Evolutionary conservation across 805 yeast genomes (phyloP), one percentile per base, ranked within the genome.

Genomic region (Barnettozyma vustinii): DNA sequence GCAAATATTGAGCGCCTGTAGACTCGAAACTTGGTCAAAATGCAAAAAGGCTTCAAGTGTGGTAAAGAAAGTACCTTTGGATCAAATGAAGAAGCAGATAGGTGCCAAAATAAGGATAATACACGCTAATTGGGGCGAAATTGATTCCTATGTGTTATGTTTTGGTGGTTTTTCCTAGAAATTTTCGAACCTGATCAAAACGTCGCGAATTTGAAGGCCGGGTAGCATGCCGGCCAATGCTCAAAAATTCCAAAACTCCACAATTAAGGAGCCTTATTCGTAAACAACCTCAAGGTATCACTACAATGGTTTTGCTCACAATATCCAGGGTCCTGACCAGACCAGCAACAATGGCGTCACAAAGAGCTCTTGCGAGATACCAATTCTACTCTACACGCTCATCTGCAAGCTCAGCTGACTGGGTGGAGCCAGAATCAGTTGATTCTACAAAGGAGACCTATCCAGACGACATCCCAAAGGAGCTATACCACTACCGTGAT

Each of bases 401-500:
- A 4, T 23, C 42, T 13, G 7, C 42, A 18, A 36, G 23, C 27
- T 39, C 42, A 5, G 3, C 15, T 9, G 35, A 26, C 21, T 43
- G 41, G 41, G 37, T 37, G 12, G 50, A 47, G 16, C 47, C 46
- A 10, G 41, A 44, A 19, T 43, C 47, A 1, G 26, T 37, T 9
- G 50, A 47, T 37, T 36, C 50, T 2, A 21, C 41, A 20, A 25
- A 41, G 6, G 49, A 48, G 16, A 47, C 48, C 55, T 84, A 87
- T 61, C 86, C 84, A 42, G 74, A 78, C 47, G 23, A 47, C 15
- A 75, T 81, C n/a, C 73, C 76, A 50, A 75, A 75, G 44, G 74
- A 72, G 52, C 77, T 79, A 60, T 80, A 83, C 55, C 89, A 81
- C 68, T 67, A 72, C 58, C 80, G 83, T 65, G 83, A 79, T 62